Evolutionary conservation across 306 rosid species (phyloP), one percentile per base, ranked within the genome.

Genomic region (Quercus variabilis): DNA sequence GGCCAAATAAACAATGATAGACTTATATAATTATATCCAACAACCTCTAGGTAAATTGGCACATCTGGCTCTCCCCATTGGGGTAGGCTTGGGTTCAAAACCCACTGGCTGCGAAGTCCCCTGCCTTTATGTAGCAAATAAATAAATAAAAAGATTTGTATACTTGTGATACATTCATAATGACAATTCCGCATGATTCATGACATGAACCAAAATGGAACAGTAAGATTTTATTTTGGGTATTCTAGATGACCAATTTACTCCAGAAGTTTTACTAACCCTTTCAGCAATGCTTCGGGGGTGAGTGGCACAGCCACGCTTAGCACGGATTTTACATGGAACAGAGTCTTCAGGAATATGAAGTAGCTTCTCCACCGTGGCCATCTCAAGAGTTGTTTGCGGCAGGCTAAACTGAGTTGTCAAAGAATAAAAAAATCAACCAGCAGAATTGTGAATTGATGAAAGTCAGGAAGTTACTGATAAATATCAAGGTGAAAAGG

Each of bases 221-320:
- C 20, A 38, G n/a, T 33, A 33, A 23, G 26, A 67, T 67, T 46
- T 67, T 35, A 33, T 1, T 67, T 46, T 9, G 15, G 20, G 28
- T 67, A 19, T 3, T 35, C n/a, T 19, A 35, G 26, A n/a, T 67
- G 23, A 67, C 7, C 19, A 67, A 59, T 33, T 67, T n/a, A 67
- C 72, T 35, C 26, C 4, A 19, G 17, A 35, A 19, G 10, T 67
- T 57, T 80, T 78, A 76, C 89, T 85, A 43, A 93, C 99, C 92
- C 98, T 83, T 82, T 95, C 99, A 1, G 99, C 99, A 73, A 95
- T 95, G 83, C 99, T 95, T 56, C 99, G 92, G 20, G 99, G 98
- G 82, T 95, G 99, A 77, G 99, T 95, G 14, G 99, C 99, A 78
- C 96, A 93, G 49, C 99, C 99, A 82, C 99, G 96, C 86, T 95